Conservation (phyloP, 2,329 filamentous ascomycete species). For the Ceratocystis cacaofunesta region DNA sequence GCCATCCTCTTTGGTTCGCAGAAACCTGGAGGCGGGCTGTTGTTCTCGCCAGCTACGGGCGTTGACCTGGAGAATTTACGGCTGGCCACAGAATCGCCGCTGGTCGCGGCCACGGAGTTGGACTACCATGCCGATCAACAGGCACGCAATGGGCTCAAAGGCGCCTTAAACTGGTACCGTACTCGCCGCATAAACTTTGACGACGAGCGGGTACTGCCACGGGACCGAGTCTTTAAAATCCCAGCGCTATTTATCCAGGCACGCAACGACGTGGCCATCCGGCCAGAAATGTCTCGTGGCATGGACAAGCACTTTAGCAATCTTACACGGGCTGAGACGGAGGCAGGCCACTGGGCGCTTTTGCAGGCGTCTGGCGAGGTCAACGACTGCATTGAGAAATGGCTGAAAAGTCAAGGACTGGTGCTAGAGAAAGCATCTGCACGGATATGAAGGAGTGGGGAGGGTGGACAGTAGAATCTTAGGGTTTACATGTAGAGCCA, state of each 20-base stretch:
- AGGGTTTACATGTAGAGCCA: not conserved
- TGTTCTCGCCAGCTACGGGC: conserved; percentile 44
- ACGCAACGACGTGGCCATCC: conserved; percentile 54
- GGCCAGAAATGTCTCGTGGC: conserved; percentile 50
- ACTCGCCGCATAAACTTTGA: conserved; percentile 56
- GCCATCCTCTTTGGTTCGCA: conserved; percentile 51
- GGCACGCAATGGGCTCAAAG: conserved; percentile 55
- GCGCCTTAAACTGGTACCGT: conserved; percentile 82
- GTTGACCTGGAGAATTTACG: conserved; percentile 44
- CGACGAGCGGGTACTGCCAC: conserved; percentile 50
- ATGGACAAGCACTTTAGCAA: conserved; percentile 57
- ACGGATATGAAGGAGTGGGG: conserved; percentile 24
- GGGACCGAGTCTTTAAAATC: conserved; percentile 33
- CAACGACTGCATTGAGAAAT: conserved; percentile 53
- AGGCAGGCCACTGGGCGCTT: conserved; percentile 69
- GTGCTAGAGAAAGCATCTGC: conserved; percentile 22
- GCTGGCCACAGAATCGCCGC: conserved; percentile 43
- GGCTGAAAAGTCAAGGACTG: conserved; percentile 37
- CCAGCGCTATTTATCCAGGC: conserved; percentile 66
- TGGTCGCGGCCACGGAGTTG: conserved; percentile 55
- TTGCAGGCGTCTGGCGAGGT: conserved; percentile 56
- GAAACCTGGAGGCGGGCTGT: conserved; percentile 25
- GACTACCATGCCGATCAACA: conserved; percentile 66
- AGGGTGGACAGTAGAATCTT: not conserved
- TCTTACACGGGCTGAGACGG: conserved; percentile 50